A percentile compares a stretch with the other conserved stretches of the same genome.
Evolutionary conservation across 768 basidiomycete genomes (phyloP).

Genomic region (Galerina marginata): DNA sequence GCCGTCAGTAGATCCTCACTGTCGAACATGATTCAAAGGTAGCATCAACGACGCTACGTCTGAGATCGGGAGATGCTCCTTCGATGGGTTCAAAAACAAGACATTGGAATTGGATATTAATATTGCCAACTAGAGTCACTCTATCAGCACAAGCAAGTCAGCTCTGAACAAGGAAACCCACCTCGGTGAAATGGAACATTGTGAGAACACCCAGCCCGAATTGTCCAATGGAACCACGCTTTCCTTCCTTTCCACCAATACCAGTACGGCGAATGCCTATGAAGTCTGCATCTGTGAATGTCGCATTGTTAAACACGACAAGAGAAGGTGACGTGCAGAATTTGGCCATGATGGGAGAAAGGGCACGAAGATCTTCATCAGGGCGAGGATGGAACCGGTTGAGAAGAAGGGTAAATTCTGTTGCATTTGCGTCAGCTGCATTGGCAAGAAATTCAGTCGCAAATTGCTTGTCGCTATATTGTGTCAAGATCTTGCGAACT

Average conservation of each 20-base stretch:
- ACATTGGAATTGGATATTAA: conserved; percentile 37
- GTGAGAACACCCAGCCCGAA: conserved; percentile 59
- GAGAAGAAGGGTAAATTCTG: conserved; percentile 44
- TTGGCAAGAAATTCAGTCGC: conserved; percentile 59
- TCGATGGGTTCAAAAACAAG: conserved; percentile 52
- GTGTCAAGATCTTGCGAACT: conserved; percentile 45
- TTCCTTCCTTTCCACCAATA: conserved; percentile 46
- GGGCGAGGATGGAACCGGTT: conserved; percentile 30
- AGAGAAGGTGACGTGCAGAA: conserved; percentile 44
- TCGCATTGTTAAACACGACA: conserved; percentile 49
- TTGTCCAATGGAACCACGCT: conserved; percentile 48
- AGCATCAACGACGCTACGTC: conserved; percentile 36
- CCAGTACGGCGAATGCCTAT: conserved; percentile 50
- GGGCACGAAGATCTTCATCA: neutral
- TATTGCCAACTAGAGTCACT: conserved; percentile 32
- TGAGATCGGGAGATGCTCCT: conserved; percentile 41
- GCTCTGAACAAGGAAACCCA: conserved; percentile 22
- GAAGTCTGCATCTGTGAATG: conserved; percentile 49
- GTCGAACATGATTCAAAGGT: conserved; percentile 39
- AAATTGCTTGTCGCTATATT: conserved; percentile 49
- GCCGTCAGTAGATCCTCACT: conserved; percentile 25
- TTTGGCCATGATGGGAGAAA: conserved; percentile 39
- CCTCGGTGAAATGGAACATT: conserved; percentile 59
- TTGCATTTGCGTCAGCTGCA: conserved; percentile 54
- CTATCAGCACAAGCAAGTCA: neutral